Percentiles rank a stretch among this genome's conserved stretches.
phyloP scores from a whole-genome alignment of 2,329 filamentous ascomycete species.

The Nectriaceae sp. region DNA sequence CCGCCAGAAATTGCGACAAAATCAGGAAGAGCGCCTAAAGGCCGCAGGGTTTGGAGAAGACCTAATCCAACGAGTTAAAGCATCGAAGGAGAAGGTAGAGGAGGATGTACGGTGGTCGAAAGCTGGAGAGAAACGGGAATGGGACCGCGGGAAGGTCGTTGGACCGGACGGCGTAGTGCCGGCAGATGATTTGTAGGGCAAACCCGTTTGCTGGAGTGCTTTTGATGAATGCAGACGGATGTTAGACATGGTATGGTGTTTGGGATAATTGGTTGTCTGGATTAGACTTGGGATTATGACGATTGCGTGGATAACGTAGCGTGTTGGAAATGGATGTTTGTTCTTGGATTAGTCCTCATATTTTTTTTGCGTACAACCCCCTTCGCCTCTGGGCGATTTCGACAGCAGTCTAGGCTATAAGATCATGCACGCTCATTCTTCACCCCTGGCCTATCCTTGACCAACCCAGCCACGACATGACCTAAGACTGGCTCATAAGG shows the following conservation, averaged over 20 bases:
- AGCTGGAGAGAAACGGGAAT: constrained; percentile 63
- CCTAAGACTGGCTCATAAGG: too few relatives aligned
- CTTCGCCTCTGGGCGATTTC: too few relatives aligned
- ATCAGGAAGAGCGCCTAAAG: constrained; percentile 74
- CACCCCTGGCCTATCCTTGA: too few relatives aligned
- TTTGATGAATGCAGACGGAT: background rate
- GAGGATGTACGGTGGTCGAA: constrained; percentile 75
- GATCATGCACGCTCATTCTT: too few relatives aligned
- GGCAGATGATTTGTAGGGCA: constrained; percentile 13
- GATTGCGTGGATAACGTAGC: too few relatives aligned
- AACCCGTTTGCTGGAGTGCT: too few relatives aligned
- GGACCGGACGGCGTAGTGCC: constrained; percentile 15
- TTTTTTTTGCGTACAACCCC: too few relatives aligned
- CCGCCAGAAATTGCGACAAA: constrained; percentile 74
- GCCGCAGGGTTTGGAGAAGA: constrained; percentile 78
- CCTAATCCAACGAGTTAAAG: constrained; percentile 64
- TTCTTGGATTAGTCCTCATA: too few relatives aligned
- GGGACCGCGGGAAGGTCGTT: constrained; percentile 57
- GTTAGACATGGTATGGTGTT: background rate
- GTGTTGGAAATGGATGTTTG: too few relatives aligned
- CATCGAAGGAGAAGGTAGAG: constrained; percentile 57
- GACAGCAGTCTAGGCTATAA: too few relatives aligned
- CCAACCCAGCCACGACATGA: too few relatives aligned
- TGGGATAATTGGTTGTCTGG: too few relatives aligned
- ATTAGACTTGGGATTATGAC: background rate